Evolutionary conservation across 345 rosid species (phyloP), one percentile per base, ranked within the genome.

Genomic region (Moricandia arvensis): DNA sequence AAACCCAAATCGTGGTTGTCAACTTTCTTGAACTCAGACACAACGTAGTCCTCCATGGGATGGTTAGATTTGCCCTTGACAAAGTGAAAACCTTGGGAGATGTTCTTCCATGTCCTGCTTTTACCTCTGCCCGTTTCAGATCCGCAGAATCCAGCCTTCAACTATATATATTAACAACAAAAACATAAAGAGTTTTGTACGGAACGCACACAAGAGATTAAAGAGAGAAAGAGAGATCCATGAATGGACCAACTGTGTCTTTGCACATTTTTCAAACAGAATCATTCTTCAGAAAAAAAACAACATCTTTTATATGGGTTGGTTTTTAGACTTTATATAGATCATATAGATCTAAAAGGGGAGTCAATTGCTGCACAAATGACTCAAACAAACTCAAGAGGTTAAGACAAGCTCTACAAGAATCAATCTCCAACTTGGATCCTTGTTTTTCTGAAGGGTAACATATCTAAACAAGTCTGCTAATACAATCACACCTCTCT

Each of bases 1-100:
- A 93, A 79, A 35, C 96, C 98, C 73, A 93, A 72, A 49, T 91
- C 96, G 5, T 80, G 76, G 3, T 82, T 82, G 6, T 84, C 69
- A 0, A 83, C 80, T 72, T 81, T 83, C 86, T 73, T 88, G 81
- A 91, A 86, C 26, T 85, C 86, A 3, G 94, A 87, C 38, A 93
- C 94, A 4, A 84, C 79, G 33, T 86, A 93, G 79, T 93, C 98
- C 73, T 93, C 98, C 98, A 93, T 90, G 3, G 88, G 81, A 79
- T 93, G 98, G 64, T 82, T 80, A 0, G 98, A 69, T 84, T 93
- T 93, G 69, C 98, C 98, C 82, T 93, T 88, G 66, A 91, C 84
- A 74, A 84, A 74, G 80, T 87, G 90, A 78, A 75, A 89, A 34
- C 98, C 98, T 62, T 91, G 90, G 0, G 83, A 77, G 2, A 89